Evolutionary conservation across 768 basidiomycete genomes (phyloP).

Genomic region (Lentinula detonsa): DNA sequence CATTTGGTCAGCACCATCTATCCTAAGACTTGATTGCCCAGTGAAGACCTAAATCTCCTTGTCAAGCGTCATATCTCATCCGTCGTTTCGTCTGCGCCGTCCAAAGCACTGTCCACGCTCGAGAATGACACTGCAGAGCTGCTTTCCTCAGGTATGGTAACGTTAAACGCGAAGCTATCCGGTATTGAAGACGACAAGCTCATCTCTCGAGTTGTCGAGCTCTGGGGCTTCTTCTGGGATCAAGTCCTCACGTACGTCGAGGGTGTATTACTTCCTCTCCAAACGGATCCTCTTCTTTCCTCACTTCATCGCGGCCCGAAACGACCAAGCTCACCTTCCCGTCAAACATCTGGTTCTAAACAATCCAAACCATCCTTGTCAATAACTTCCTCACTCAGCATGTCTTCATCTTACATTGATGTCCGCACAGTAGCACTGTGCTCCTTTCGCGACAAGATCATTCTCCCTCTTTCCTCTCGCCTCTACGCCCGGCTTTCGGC

Average conservation of each 20-base stretch:
- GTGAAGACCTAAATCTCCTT: conserved; percentile 83
- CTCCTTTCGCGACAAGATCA: conserved; percentile 75
- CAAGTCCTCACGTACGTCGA: conserved; percentile 83
- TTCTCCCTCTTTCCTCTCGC: conserved; percentile 56
- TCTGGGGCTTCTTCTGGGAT: conserved; percentile 94
- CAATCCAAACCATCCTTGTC: conserved; percentile 26
- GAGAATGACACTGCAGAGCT: conserved; percentile 79
- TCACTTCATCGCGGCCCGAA: conserved; percentile 64
- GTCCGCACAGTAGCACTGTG: conserved; percentile 76
- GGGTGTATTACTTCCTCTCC: conserved; percentile 67
- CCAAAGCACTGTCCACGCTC: conserved; percentile 67
- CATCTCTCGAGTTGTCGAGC: conserved; percentile 71
- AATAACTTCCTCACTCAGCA: conserved; percentile 19
- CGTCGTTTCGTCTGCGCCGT: conserved; percentile 66
- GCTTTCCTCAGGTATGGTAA: conserved; percentile 86
- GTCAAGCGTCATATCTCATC: conserved; percentile 75
- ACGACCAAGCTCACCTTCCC: conserved; percentile 40
- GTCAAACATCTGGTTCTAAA: conserved; percentile 46
- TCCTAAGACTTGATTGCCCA: conserved; percentile 20
- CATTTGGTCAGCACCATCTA: not conserved
- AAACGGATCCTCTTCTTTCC: conserved; percentile 57
- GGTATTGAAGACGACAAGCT: conserved; percentile 76
- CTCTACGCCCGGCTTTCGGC: conserved; percentile 44
- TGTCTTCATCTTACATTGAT: conserved; percentile 57
- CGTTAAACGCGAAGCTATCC: conserved; percentile 77